Conservation (phyloP, 2,329 filamentous ascomycete species). For the Ophiobolus disseminans region DNA sequence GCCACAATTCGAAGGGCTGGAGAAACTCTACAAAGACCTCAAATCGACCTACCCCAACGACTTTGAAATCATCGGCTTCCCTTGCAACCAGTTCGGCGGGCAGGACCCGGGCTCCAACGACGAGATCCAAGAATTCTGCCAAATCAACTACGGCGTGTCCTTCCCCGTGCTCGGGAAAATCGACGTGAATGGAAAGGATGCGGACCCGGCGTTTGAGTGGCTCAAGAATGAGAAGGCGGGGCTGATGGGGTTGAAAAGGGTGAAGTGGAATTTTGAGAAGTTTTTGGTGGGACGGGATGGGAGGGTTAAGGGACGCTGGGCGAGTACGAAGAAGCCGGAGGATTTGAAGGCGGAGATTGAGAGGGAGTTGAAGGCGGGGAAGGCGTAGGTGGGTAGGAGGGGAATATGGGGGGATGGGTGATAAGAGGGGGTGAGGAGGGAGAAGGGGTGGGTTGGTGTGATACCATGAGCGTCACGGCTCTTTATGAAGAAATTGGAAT, state of each 20-base stretch:
- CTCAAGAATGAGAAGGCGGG: slow-evolving; percentile 76
- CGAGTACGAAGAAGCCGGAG: slow-evolving; percentile 87
- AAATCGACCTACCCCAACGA: slow-evolving; percentile 73
- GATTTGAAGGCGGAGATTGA: slow-evolving; percentile 76
- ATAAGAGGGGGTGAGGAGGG: not conserved
- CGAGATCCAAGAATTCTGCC: slow-evolving; percentile 75
- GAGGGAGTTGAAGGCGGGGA: slow-evolving; percentile 65
- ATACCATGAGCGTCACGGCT: not conserved
- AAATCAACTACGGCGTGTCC: slow-evolving; percentile 89
- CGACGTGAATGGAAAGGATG: slow-evolving; percentile 83
- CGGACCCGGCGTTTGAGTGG: slow-evolving; percentile 81
- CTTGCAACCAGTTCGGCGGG: slow-evolving; percentile 94
- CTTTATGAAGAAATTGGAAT: no score
- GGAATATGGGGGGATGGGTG: not conserved
- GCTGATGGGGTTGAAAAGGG: slow-evolving; percentile 81
- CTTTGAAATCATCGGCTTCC: slow-evolving; percentile 91
- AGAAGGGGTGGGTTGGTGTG: not conserved
- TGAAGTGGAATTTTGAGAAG: slow-evolving; percentile 99
- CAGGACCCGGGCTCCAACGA: slow-evolving; percentile 82
- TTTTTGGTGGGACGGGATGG: slow-evolving; percentile 89
- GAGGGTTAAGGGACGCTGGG: slow-evolving; percentile 84
- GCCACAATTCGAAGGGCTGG: slow-evolving; percentile 88
- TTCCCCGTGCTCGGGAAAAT: slow-evolving; percentile 93
- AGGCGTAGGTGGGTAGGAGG: slow-evolving; percentile 4
- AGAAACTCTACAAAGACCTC: slow-evolving; percentile 84